Evolutionary conservation across 106 monocot genomes (phyloP).

Genomic region (Acorus calamus): DNA sequence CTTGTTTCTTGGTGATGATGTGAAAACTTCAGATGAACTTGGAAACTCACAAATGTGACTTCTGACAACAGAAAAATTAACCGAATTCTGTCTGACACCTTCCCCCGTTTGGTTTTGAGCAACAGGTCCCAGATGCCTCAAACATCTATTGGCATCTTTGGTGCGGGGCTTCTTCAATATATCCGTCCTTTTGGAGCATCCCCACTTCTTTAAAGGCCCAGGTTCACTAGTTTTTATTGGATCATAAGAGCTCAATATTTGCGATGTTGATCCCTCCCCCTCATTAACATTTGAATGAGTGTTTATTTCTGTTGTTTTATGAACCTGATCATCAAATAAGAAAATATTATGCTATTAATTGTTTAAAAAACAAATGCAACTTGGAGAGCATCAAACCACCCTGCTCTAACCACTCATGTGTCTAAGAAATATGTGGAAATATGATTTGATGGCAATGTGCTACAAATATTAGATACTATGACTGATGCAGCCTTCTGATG

Average conservation of each 20-base stretch:
- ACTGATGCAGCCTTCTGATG: too few relatives aligned
- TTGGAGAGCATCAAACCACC: too few relatives aligned
- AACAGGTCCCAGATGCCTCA: neutral
- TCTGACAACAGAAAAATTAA: slow-evolving; percentile 1
- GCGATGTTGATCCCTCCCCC: slow-evolving; percentile 5
- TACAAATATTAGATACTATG: too few relatives aligned
- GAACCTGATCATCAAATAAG: too few relatives aligned
- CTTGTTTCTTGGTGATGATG: slow-evolving; percentile 13
- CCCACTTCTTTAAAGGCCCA: slow-evolving; percentile 34
- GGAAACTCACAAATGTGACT: slow-evolving; percentile 1
- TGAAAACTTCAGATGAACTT: slow-evolving; percentile 7
- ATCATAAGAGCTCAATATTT: slow-evolving; percentile 9
- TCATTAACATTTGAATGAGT: slow-evolving; percentile 1
- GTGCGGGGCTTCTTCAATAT: slow-evolving; percentile 22
- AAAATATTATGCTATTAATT: too few relatives aligned
- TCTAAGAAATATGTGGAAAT: too few relatives aligned
- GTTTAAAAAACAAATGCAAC: too few relatives aligned
- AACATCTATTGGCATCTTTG: slow-evolving; percentile 10
- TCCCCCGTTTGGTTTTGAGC: slow-evolving; percentile 3
- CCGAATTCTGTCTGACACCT: slow-evolving; percentile 3
- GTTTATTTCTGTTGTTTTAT: too few relatives aligned
- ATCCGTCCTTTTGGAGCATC: slow-evolving; percentile 46
- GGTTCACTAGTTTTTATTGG: slow-evolving; percentile 1
- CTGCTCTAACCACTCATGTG: too few relatives aligned
- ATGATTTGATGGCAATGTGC: too few relatives aligned